Base-by-base conservation (phyloP, 768 basidiomycete genomes). In the Termitomyces sp. region DNA sequence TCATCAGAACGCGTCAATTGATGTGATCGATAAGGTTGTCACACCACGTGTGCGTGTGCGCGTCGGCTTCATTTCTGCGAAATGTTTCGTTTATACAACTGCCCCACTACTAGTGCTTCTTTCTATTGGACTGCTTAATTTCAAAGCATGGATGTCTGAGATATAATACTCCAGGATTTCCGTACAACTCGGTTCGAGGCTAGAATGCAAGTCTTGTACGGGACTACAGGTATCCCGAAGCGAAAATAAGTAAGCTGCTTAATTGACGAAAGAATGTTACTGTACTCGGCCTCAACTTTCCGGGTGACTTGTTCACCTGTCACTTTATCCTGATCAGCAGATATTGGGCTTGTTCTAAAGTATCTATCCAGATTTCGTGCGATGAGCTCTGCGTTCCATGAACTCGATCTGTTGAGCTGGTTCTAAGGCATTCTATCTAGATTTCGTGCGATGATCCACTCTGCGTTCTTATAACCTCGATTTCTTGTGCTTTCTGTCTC, bases 31-130 rank as follows among this genome's bases (percentile, higher is more conserved):
- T 22, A 26, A 38, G 56, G 33, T 35, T 35, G 48, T 50, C 48
- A 51, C 48, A 44, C 13, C 48, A 51, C 48, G 56, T 49, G 48
- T 26, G 33, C 48, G 56, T 49, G 48, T 26, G 33, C 56, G 56
- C 49, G 56, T 51, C 32, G 47, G 35, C 7, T 35, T 13, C 35
- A 36, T 36, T 32, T 32, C 30, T 14, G 35, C 35, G 35, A 35
- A 10, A 35, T 35, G 4, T 35, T 35, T 35, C 5, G 12, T 14
- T 3, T 13, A 3, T 14, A 13, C 14, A 6, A 16, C 36, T 40
- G 7, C 38, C 16, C 38, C 7, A 36, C 10, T 13, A 5, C 35
- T 40, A 36, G 35, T 13, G 12, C 35, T 36, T 36, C 8, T 20
- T 42, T 42, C 40, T n/a, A n/a, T 20, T 20, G 40, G 40, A 42